Percentiles rank a stretch among this genome's conserved stretches.
Conservation (phyloP, 345 rosid species). For the Erysimum cheiranthoides region DNA sequence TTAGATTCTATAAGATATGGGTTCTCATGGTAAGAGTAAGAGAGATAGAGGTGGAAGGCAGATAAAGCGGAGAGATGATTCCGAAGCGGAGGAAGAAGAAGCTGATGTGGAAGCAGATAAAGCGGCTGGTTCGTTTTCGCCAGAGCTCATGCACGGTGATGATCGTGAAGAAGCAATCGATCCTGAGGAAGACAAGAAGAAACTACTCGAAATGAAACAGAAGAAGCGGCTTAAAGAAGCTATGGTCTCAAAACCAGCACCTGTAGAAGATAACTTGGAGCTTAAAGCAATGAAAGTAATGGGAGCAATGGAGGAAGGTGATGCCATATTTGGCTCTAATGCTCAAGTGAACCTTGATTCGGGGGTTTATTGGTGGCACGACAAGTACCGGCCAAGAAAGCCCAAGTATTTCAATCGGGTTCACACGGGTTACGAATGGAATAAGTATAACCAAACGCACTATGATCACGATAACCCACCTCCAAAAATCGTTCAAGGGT, state of each 20-base stretch:
- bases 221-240: constrained; percentile 77
- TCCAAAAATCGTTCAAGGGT: constrained; percentile 92
- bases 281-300: constrained; percentile 88
- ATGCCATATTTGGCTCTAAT: constrained; percentile 88
- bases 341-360: constrained; percentile 95
- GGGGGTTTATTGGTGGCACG: constrained; percentile 99
- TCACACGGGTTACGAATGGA: constrained; percentile 99
- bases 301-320: constrained; percentile 98
- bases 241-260: constrained; percentile 72
- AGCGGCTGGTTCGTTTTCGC: constrained; percentile 88
- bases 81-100: constrained; percentile 48
- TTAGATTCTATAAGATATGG: too few relatives aligned
- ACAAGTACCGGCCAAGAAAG: constrained; percentile 92
- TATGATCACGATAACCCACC: constrained; percentile 98
- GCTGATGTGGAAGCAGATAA: too few relatives aligned
- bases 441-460: constrained; percentile 91
- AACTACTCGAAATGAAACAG: constrained; percentile 71
- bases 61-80: too few relatives aligned
- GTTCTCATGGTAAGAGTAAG: too few relatives aligned
- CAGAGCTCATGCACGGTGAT: constrained; percentile 78
- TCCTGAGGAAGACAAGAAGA: constrained; percentile 87
- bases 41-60: too few relatives aligned
- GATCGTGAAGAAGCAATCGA: constrained; percentile 85
- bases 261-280: constrained; percentile 80
- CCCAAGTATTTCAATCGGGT: constrained; percentile 95